Evolutionary conservation across 2,329 filamentous ascomycete genomes (phyloP).

Genomic region (Aspergillus costaricaensis): DNA sequence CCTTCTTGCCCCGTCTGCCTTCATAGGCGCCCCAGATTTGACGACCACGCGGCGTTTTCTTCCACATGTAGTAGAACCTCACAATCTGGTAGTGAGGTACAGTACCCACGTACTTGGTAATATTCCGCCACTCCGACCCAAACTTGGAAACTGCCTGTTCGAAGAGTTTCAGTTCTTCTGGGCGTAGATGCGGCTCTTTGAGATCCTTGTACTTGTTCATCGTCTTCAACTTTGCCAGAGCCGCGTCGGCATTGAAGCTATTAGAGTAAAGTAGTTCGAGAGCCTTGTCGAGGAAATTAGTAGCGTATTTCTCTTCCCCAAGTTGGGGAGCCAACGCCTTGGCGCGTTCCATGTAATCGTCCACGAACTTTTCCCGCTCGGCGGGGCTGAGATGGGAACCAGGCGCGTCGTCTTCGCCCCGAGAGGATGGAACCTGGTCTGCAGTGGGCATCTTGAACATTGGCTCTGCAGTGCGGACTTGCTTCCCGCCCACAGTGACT

Average conservation of each 20-base stretch:
- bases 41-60: conserved; percentile 82
- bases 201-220: conserved; percentile 70
- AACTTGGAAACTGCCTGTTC: conserved; percentile 88
- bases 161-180: conserved; percentile 82
- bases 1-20: conserved; percentile 86
- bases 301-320: conserved; percentile 73
- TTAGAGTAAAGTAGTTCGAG: conserved; percentile 71
- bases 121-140: conserved; percentile 82
- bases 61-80: conserved; percentile 97
- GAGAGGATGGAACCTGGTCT: conserved; percentile 46
- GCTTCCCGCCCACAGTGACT: conserved; percentile 63
- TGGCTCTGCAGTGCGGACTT: conserved; percentile 71
- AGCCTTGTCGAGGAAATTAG: conserved; percentile 85
- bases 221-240: conserved; percentile 69
- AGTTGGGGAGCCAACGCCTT: conserved; percentile 65
- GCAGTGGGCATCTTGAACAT: conserved; percentile 74
- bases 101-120: conserved; percentile 79
- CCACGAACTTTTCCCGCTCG: conserved; percentile 61
- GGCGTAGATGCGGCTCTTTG: conserved; percentile 78
- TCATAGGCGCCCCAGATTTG: conserved; percentile 89
- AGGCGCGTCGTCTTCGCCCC: conserved; percentile 46
- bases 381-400: conserved; percentile 37
- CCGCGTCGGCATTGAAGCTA: conserved; percentile 69
- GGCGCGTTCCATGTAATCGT: conserved; percentile 74
- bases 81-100: conserved; percentile 79